These are phyloP conservation scores for Trichoderma semiorbis DNA, from an alignment of 2,329 filamentous ascomycete genomes.

Conservation along the genomic window DNA sequence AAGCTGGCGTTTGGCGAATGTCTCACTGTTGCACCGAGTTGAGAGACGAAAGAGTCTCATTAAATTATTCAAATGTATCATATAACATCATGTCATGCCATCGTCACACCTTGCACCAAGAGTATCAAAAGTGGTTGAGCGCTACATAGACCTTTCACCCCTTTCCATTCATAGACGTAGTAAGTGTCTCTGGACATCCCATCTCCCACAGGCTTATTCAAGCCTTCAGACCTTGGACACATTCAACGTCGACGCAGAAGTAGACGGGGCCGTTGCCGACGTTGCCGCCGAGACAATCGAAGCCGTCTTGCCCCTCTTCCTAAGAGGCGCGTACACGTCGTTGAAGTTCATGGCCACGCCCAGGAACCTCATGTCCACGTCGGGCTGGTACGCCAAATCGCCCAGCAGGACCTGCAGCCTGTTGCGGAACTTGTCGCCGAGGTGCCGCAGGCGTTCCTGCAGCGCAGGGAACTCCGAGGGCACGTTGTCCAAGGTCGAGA, in stretches of 20 bases:
- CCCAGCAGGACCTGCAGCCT: constrained; percentile 79
- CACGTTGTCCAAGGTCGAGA: constrained; percentile 51
- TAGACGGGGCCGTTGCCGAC: constrained; percentile 22
- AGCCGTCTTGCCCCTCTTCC: constrained; percentile 53
- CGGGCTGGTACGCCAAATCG: constrained; percentile 87
- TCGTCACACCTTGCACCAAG: not conserved
- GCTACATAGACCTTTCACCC: not conserved
- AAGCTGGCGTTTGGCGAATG: not conserved
- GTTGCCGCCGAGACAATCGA: constrained; percentile 24
- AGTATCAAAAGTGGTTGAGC: not conserved
- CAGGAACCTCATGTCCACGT: constrained; percentile 92
- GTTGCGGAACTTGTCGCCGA: constrained; percentile 72
- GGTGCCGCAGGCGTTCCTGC: constrained; percentile 65
- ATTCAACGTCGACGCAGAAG: constrained; percentile 23
- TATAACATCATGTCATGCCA: constrained; percentile 8
- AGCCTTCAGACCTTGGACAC: constrained; percentile 28
- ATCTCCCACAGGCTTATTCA: not conserved
- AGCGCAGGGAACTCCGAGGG: constrained; percentile 67
- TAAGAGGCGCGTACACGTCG: constrained; percentile 81
- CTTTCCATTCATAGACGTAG: not conserved
- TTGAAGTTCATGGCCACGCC: constrained; percentile 99
- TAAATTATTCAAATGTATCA: not conserved
- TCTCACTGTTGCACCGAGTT: not conserved
- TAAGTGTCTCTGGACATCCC: not conserved
- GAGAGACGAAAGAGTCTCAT: not conserved